phyloP scores from a whole-genome alignment of 2,329 filamentous ascomycete species.

The Hypoxylon sp. region DNA sequence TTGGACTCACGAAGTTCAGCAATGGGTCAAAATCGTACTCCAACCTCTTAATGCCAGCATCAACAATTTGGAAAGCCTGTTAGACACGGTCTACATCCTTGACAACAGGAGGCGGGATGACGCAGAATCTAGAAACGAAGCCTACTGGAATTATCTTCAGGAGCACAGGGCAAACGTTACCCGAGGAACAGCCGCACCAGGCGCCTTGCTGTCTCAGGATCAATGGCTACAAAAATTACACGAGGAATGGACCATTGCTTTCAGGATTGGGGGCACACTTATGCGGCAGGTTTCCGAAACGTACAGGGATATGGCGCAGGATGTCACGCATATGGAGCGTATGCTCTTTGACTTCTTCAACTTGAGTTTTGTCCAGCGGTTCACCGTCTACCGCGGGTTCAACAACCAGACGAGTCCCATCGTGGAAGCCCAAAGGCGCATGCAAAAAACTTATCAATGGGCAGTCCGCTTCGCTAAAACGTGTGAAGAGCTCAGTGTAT shows the following conservation, averaged over 20 bases:
- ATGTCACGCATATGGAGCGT: conserved; percentile 42
- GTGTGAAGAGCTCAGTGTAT: too few species aligned
- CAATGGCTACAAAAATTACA: background rate
- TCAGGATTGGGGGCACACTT: conserved; percentile 33
- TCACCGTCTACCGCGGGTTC: background rate
- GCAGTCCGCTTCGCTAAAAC: background rate
- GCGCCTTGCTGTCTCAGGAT: too few species aligned
- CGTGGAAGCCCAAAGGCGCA: conserved; percentile 3
- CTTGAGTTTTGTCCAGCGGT: background rate
- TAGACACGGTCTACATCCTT: background rate
- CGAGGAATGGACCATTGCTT: background rate
- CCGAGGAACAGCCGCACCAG: background rate
- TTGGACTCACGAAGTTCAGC: background rate
- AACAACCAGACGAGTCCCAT: conserved; percentile 4
- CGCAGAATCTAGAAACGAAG: too few species aligned
- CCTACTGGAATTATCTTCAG: background rate
- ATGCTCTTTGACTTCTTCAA: conserved; percentile 47
- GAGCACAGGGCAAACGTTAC: background rate
- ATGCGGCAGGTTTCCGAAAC: conserved; percentile 29
- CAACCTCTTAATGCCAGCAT: conserved; percentile 12
- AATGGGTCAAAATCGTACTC: background rate
- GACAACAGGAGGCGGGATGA: background rate
- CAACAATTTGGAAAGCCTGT: rapidly evolving
- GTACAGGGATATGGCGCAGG: conserved; percentile 26
- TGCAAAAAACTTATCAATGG: background rate